A percentile compares a stretch with the other conserved stretches of the same genome.
These are phyloP conservation scores for Groenewaldozyma salmanticensis DNA, from an alignment of 805 yeast species.

Conservation along the genomic window DNA sequence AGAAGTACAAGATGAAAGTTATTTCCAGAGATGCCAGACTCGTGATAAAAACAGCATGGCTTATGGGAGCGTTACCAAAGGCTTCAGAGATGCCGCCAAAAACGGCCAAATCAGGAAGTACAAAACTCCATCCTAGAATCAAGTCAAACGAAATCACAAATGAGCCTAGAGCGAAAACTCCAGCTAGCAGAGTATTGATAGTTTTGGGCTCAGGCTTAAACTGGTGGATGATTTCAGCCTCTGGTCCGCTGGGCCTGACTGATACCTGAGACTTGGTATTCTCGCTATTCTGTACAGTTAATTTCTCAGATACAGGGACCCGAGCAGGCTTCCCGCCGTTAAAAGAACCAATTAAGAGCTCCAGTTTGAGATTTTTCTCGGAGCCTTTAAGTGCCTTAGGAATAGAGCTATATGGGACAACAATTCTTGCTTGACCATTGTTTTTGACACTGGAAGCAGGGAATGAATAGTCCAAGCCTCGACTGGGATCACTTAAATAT, in stretches of 20 bases:
- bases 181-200: constrained; percentile 42
- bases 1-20: constrained; percentile 47
- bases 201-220: constrained; percentile 49
- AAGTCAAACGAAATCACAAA: constrained; percentile 32
- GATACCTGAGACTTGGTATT: neutral
- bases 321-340: constrained; percentile 17
- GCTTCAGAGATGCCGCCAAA: constrained; percentile 21
- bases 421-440: constrained; percentile 26
- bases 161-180: constrained; percentile 39
- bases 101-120: constrained; percentile 10
- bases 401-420: constrained; percentile 22
- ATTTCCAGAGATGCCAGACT: constrained; percentile 43
- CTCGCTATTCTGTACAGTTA: constrained; percentile 1
- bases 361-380: constrained; percentile 14
- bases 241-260: constrained; percentile 29
- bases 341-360: constrained; percentile 24
- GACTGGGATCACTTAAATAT: constrained; percentile 15
- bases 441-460: constrained; percentile 21
- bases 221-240: constrained; percentile 56
- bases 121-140: constrained; percentile 17
- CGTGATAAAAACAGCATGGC: constrained; percentile 36
- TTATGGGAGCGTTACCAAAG: constrained; percentile 29
- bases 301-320: constrained; percentile 8
- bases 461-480: constrained; percentile 22
- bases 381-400: constrained; percentile 24